These are phyloP conservation scores for Rhodotorula sp. DNA, from an alignment of 1,284 basidiomycete genomes.

Conservation along the genomic window DNA sequence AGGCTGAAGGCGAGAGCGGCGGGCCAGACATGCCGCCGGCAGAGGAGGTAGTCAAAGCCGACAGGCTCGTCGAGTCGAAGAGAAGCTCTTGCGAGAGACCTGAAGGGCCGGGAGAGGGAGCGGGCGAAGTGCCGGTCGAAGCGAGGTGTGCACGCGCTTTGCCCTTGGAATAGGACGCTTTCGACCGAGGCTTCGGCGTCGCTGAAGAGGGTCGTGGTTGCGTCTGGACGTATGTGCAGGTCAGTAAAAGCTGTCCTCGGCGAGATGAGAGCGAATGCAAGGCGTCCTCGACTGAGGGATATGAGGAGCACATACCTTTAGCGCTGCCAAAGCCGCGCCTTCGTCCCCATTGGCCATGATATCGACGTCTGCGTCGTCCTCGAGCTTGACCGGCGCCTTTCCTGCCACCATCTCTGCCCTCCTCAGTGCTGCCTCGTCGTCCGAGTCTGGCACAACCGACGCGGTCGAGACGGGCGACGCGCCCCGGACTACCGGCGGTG, in stretches of 20 bases:
- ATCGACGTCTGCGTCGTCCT: conserved; percentile 11
- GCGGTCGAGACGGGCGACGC: not conserved
- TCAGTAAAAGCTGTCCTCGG: no score
- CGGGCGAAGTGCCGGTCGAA: conserved; percentile 17
- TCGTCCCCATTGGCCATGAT: conserved; percentile 10
- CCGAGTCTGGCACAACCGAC: conserved; percentile 18
- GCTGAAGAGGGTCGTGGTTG: conserved; percentile 1
- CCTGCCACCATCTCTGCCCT: not conserved
- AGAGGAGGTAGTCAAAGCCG: not conserved
- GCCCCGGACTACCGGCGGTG: not conserved
- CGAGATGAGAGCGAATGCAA: not conserved
- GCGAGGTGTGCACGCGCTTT: conserved; percentile 8
- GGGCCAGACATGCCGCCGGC: not conserved
- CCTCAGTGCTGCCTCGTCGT: conserved; percentile 1
- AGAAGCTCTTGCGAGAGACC: conserved; percentile 24
- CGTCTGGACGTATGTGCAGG: conserved; percentile 3
- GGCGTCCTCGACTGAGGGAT: not conserved
- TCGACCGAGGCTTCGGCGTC: conserved; percentile 1
- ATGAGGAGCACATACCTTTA: conserved; percentile 1
- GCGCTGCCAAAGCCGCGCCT: not conserved
- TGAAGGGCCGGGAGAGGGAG: conserved; percentile 25
- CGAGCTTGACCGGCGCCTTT: not conserved
- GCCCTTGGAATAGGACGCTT: not conserved
- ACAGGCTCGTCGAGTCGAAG: not conserved
- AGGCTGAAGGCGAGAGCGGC: not conserved